Percentiles rank a stretch among this genome's conserved stretches.
phyloP scores from a whole-genome alignment of 2,329 filamentous ascomycete species.

The Plectosphaerella plurivora region DNA sequence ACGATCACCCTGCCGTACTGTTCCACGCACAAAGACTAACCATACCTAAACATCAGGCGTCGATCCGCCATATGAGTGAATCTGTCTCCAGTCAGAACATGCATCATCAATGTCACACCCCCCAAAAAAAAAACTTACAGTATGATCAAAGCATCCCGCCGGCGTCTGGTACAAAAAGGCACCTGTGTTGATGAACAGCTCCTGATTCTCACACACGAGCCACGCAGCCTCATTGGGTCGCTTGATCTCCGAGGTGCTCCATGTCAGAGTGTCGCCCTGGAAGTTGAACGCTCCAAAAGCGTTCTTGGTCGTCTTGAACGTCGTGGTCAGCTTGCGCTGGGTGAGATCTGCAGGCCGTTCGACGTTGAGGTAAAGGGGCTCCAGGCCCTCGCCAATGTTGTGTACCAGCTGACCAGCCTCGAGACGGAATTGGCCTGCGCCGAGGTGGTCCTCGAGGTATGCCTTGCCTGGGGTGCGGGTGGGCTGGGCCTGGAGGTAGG shows the following conservation, averaged over 20 bases:
- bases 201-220: conserved; percentile 50
- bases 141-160: conserved; percentile 53
- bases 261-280: conserved; percentile 54
- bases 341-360: conserved; percentile 39
- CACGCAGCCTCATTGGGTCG: conserved; percentile 54
- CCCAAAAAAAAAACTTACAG: too few species aligned
- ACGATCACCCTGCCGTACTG: too few species aligned
- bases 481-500: conserved; percentile 46
- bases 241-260: conserved; percentile 41
- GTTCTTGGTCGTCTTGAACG: conserved; percentile 46
- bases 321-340: conserved; percentile 43
- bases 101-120: background rate
- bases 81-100: conserved; percentile 2
- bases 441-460: conserved; percentile 44
- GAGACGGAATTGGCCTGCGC: conserved; percentile 55
- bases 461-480: conserved; percentile 39
- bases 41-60: conserved; percentile 6
- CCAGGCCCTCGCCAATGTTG: conserved; percentile 30
- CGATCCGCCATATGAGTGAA: conserved; percentile 11
- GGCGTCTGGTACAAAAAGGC: conserved; percentile 56
- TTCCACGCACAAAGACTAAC: too few species aligned
- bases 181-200: conserved; percentile 54
- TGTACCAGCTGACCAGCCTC: conserved; percentile 51
- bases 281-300: conserved; percentile 52
- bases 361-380: conserved; percentile 40